These are phyloP conservation scores for Fragaria ananassa DNA, from an alignment of 306 rosid genomes.

Conservation along the genomic window DNA sequence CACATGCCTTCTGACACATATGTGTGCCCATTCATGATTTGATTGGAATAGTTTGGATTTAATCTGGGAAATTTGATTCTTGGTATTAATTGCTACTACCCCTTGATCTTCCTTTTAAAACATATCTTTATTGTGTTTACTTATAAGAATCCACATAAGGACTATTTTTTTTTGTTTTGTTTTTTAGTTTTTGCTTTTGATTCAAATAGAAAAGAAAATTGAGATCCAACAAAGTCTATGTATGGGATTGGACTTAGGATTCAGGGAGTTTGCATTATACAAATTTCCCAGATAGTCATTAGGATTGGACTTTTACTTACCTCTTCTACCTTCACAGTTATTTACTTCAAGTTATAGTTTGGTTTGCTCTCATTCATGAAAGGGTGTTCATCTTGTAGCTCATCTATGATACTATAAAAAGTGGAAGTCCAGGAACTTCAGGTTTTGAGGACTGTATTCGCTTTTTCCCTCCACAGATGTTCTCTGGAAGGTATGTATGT, in stretches of 20 bases:
- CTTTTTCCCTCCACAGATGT: slow-evolving; percentile 85
- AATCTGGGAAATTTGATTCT: neutral
- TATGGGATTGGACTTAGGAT: neutral
- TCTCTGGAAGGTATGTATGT: slow-evolving; percentile 75
- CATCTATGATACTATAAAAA: slow-evolving; percentile 73
- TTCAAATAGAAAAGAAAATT: slow-evolving; percentile 1
- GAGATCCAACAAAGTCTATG: neutral
- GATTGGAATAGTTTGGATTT: neutral
- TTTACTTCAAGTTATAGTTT: slow-evolving; percentile 16
- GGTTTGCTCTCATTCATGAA: slow-evolving; percentile 23
- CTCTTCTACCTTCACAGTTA: slow-evolving; percentile 1
- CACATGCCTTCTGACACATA: neutral
- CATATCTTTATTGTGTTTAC: slow-evolving; percentile 13
- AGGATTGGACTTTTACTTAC: neutral
- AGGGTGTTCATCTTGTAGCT: slow-evolving; percentile 54
- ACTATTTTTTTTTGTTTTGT: neutral
- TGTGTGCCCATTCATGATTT: neutral
- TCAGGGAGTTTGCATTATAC: neutral
- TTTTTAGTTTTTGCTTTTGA: too few relatives aligned
- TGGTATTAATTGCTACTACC: neutral
- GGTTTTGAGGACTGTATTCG: slow-evolving; percentile 93
- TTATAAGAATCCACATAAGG: neutral
- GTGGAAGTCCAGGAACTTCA: slow-evolving; percentile 89
- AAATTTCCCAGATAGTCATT: neutral
- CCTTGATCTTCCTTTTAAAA: slow-evolving; percentile 13